Percentiles rank a stretch among this genome's conserved stretches.
Evolutionary conservation across 1,284 basidiomycete genomes (phyloP).

Genomic region (Heterobasidion occidentale): DNA sequence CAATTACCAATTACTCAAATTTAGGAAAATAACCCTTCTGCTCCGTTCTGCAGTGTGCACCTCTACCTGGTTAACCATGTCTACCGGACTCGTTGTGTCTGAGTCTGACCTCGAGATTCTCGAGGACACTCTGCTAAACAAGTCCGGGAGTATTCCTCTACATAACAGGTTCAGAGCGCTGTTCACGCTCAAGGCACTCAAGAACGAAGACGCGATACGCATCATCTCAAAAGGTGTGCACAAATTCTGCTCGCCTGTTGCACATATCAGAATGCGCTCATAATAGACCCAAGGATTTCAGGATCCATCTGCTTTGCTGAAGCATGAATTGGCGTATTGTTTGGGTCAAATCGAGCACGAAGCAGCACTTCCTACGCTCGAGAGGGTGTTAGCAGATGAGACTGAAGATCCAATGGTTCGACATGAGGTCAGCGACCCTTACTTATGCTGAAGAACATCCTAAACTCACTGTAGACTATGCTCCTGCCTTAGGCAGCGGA

Average conservation of each 20-base stretch:
- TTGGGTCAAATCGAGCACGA: slow-evolving; percentile 84
- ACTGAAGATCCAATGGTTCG: slow-evolving; percentile 94
- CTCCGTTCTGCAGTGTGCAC: slow-evolving; percentile 1
- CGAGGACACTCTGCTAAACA: slow-evolving; percentile 72
- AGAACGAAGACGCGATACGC: slow-evolving; percentile 71
- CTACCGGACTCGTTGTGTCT: slow-evolving; percentile 22
- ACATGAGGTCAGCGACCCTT: slow-evolving; percentile 66
- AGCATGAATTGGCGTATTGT: slow-evolving; percentile 97
- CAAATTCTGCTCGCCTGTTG: background rate
- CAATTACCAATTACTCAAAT: background rate
- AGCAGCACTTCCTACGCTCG: slow-evolving; percentile 75
- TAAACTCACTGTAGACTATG: background rate
- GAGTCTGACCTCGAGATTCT: slow-evolving; percentile 45
- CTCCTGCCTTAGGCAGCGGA: slow-evolving; percentile 73
- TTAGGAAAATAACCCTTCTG: slow-evolving; percentile 2
- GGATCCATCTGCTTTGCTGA: slow-evolving; percentile 87
- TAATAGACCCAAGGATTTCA: slow-evolving; percentile 53
- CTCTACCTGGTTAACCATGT: slow-evolving; percentile 13
- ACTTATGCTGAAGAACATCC: background rate
- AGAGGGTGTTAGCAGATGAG: slow-evolving; percentile 63
- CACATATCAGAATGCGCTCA: background rate
- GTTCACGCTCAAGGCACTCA: slow-evolving; percentile 89
- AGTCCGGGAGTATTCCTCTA: slow-evolving; percentile 63
- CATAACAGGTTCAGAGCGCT: slow-evolving; percentile 90
- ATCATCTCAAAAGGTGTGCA: slow-evolving; percentile 81